These are phyloP conservation scores for Guillardia theta DNA, from an alignment of 78 protist genomes.

Conservation along the genomic window DNA sequence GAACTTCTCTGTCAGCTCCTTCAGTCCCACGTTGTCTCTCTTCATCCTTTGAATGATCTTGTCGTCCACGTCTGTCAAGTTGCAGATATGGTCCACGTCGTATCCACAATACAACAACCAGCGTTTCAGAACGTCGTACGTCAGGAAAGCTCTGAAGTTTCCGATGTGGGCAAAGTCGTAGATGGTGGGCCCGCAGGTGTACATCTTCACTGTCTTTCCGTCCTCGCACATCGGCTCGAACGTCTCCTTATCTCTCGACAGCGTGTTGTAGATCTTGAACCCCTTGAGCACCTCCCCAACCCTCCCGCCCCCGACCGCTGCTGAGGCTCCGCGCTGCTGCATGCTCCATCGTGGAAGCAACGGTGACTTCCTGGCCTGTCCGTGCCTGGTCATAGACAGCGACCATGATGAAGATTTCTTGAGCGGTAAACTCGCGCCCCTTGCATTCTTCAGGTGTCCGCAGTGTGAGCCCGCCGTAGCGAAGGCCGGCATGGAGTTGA, in stretches of 20 bases:
- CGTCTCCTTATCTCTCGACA: constrained; percentile 9
- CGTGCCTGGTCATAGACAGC: no score
- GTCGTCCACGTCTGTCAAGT: constrained; percentile 61
- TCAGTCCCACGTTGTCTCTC: background rate
- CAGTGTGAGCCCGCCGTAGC: no score
- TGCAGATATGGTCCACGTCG: constrained; percentile 47
- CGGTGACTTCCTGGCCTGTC: no score
- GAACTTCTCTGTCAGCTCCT: constrained; percentile 30
- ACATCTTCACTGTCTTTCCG: background rate
- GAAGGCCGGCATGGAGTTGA: no score
- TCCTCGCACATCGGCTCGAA: background rate
- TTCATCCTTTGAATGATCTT: constrained; percentile 48
- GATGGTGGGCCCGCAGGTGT: constrained; percentile 59
- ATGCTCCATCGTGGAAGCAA: no score
- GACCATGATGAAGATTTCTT: no score
- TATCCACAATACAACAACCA: constrained; percentile 45
- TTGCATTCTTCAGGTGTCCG: no score
- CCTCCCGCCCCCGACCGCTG: background rate
- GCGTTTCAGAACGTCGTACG: constrained; percentile 34
- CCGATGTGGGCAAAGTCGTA: constrained; percentile 60
- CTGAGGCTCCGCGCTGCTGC: no score
- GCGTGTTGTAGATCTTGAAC: background rate
- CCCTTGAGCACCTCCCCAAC: background rate
- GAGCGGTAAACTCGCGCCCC: no score
- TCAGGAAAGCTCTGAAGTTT: constrained; percentile 29